Conservation (phyloP, 2,329 filamentous ascomycete species). For the Aspergillus versicolor region DNA sequence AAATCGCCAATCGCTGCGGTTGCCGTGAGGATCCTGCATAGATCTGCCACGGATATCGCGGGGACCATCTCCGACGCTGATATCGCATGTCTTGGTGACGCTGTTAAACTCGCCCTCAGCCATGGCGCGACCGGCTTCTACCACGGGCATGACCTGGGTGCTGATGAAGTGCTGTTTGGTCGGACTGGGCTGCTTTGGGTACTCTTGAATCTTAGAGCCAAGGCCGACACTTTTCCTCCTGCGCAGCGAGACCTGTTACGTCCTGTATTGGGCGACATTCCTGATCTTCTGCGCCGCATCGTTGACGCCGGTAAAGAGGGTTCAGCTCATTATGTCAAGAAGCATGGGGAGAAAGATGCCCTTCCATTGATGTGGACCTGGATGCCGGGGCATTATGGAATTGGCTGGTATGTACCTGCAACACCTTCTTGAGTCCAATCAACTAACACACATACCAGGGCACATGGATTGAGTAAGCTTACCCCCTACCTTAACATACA, state of each 20-base stretch:
- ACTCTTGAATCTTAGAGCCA: slow-evolving; percentile 34
- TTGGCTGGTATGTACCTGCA: slow-evolving; percentile 37
- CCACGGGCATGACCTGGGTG: slow-evolving; percentile 30
- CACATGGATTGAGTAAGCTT: slow-evolving; percentile 27
- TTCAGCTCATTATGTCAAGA: slow-evolving; percentile 27
- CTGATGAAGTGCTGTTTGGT: slow-evolving; percentile 41
- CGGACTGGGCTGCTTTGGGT: slow-evolving; percentile 39
- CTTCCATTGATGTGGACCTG: slow-evolving; percentile 44
- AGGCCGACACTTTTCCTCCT: slow-evolving; percentile 19
- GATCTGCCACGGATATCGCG: slow-evolving; percentile 12
- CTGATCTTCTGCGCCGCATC: slow-evolving; percentile 32
- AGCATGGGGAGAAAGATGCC: slow-evolving; percentile 29
- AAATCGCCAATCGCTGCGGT: slow-evolving; percentile 27
- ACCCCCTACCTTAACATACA: not conserved
- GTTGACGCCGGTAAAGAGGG: slow-evolving; percentile 35
- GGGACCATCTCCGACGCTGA: slow-evolving; percentile 27
- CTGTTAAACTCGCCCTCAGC: slow-evolving; percentile 28
- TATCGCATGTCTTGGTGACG: slow-evolving; percentile 28
- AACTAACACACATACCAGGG: slow-evolving; percentile 16
- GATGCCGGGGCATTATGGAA: slow-evolving; percentile 35
- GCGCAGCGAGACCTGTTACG: slow-evolving; percentile 19
- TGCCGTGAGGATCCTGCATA: slow-evolving; percentile 26
- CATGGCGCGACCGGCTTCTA: slow-evolving; percentile 26
- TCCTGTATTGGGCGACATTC: slow-evolving; percentile 29
- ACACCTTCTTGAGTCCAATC: not conserved